A percentile compares a stretch with the other conserved stretches of the same genome.
These are phyloP conservation scores for Crithidia sp. DNA, from an alignment of 208 protist species.

Conservation along the genomic window DNA sequence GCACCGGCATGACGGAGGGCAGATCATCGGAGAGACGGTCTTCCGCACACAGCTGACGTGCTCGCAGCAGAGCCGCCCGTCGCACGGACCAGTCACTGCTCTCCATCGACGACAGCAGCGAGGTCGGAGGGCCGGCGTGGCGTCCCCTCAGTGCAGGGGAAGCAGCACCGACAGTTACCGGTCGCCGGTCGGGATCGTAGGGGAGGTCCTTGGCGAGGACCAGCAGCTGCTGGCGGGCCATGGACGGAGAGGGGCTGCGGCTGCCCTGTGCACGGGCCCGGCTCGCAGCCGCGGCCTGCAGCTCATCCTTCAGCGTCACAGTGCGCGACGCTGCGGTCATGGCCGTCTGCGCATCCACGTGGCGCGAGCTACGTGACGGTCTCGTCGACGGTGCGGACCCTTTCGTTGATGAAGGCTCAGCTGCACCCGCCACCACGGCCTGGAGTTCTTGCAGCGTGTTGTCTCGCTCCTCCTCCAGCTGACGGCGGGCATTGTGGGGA, in stretches of 20 bases:
- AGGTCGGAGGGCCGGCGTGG: not conserved
- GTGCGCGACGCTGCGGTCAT: constrained; percentile 16
- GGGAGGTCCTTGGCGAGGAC: constrained; percentile 4
- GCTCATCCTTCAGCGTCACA: constrained; percentile 36
- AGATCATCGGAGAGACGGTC: constrained; percentile 11
- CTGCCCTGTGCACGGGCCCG: constrained; percentile 12
- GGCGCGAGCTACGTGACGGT: too few relatives aligned
- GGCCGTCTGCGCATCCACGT: not conserved
- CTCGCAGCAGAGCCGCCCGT: constrained; percentile 12
- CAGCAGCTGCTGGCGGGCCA: constrained; percentile 16
- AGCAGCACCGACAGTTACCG: not conserved
- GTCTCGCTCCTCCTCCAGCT: constrained; percentile 26
- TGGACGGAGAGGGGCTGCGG: not conserved
- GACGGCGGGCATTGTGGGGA: constrained; percentile 27
- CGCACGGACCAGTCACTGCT: constrained; percentile 49
- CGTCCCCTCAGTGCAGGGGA: too few relatives aligned
- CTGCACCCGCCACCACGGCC: not conserved
- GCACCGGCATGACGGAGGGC: not conserved
- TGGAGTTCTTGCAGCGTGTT: constrained; percentile 25
- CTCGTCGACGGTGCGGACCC: not conserved
- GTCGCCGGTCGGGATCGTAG: not conserved
- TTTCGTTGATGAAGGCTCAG: not conserved
- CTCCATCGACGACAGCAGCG: constrained; percentile 25
- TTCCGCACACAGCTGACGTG: constrained; percentile 7
- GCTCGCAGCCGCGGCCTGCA: constrained; percentile 36